Evolutionary conservation across 306 rosid genomes (phyloP).

Genomic region (Cicer chorassanicum): DNA sequence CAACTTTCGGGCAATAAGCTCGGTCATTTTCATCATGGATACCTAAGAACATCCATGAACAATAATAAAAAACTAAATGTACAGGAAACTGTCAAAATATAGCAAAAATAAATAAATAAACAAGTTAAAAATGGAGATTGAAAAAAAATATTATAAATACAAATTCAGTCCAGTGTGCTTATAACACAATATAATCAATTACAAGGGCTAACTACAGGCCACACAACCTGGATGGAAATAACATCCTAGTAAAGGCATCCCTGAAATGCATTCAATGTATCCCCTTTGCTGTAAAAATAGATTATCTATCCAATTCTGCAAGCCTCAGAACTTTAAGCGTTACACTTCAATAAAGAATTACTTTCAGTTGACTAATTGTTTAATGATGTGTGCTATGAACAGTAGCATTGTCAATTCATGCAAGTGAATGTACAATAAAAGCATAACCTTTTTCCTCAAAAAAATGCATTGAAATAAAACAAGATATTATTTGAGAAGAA

Average conservation of each 20-base stretch:
- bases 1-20: slow-evolving; percentile 80
- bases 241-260: slow-evolving; percentile 16
- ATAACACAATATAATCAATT: slow-evolving; percentile 16
- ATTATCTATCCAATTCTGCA: slow-evolving; percentile 6
- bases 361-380: slow-evolving; percentile 37
- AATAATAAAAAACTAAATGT: slow-evolving; percentile 30
- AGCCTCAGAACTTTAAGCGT: slow-evolving; percentile 20
- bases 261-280: not conserved
- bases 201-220: slow-evolving; percentile 17
- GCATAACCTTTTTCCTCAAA: slow-evolving; percentile 19
- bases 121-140: not conserved
- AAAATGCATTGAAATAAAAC: slow-evolving; percentile 4
- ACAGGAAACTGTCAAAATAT: slow-evolving; percentile 3
- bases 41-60: slow-evolving; percentile 58
- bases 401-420: slow-evolving; percentile 27
- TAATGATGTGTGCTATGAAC: slow-evolving; percentile 12
- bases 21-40: slow-evolving; percentile 87
- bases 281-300: slow-evolving; percentile 1
- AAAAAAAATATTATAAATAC: slow-evolving; percentile 8
- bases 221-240: slow-evolving; percentile 21
- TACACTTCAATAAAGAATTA: slow-evolving; percentile 17
- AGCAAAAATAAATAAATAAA: not conserved
- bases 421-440: slow-evolving; percentile 29
- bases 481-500: slow-evolving; percentile 12
- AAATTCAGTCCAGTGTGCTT: slow-evolving; percentile 25